These are phyloP conservation scores for Suhomyces xylopsoci DNA, from an alignment of 805 yeast species.

Conservation along the genomic window DNA sequence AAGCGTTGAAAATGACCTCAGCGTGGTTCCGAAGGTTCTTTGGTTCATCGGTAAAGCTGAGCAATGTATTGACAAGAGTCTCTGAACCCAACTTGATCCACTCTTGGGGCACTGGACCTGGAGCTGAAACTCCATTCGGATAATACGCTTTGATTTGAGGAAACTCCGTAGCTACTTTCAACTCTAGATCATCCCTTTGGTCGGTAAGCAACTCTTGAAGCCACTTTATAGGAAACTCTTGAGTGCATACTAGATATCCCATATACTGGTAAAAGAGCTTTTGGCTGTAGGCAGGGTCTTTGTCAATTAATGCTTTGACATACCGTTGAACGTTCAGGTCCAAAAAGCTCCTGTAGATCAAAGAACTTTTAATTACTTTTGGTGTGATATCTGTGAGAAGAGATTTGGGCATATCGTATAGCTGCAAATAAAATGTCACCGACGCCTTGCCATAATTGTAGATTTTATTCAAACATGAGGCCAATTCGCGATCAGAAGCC, in stretches of 20 bases:
- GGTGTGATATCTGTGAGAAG: not conserved
- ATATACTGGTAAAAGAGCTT: constrained; percentile 6
- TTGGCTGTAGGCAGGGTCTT: not conserved
- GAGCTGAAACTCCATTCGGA: not conserved
- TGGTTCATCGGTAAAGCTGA: not conserved
- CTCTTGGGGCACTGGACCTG: not conserved
- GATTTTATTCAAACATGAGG: not conserved
- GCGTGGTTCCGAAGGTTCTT: not conserved
- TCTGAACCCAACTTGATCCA: not conserved
- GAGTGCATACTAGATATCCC: constrained; percentile 3
- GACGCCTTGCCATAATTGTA: constrained; percentile 1
- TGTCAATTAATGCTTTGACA: not conserved
- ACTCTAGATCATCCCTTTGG: not conserved
- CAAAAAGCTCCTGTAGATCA: not conserved
- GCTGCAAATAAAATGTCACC: not conserved
- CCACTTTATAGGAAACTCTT: constrained; percentile 6
- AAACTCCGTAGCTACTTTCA: not conserved
- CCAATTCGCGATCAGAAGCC: not conserved
- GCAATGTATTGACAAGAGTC: not conserved
- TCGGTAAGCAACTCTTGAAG: constrained; percentile 2
- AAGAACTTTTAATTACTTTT: not conserved
- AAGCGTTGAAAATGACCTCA: not conserved
- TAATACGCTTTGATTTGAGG: not conserved
- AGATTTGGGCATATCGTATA: not conserved
- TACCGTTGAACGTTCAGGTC: not conserved